phyloP scores from a whole-genome alignment of 129 eudicot species.

The Artemisia tridentata region DNA sequence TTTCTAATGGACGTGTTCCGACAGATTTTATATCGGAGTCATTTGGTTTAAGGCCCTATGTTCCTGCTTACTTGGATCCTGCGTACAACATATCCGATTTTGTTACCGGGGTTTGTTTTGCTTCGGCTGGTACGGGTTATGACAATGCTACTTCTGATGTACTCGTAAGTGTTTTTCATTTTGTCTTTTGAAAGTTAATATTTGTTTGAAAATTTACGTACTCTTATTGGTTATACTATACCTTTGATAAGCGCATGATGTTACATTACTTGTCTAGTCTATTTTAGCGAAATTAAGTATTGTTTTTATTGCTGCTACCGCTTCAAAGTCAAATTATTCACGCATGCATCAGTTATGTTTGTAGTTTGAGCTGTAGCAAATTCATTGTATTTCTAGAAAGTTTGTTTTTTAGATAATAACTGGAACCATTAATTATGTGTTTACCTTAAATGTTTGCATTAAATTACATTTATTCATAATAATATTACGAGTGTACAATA shows the following conservation, averaged over 20 bases:
- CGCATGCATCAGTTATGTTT: no score
- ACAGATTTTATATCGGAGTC: constrained; percentile 73
- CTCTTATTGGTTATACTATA: no score
- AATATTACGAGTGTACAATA: not conserved
- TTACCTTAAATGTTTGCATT: not conserved
- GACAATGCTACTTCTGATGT: constrained; percentile 74
- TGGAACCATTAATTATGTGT: no score
- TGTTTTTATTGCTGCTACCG: no score
- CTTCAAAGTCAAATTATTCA: no score
- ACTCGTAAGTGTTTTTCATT: constrained; percentile 47
- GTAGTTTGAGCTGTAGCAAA: no score
- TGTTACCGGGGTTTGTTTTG: constrained; percentile 68
- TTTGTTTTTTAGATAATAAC: no score
- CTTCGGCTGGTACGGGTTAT: constrained; percentile 88
- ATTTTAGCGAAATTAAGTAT: no score
- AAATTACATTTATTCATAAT: constrained; percentile 10
- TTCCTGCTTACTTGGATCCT: constrained; percentile 81
- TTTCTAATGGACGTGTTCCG: constrained; percentile 72
- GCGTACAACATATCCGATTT: constrained; percentile 60
- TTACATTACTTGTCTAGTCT: no score
- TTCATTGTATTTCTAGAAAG: no score
- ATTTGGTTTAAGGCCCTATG: constrained; percentile 53
- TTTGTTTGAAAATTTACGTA: no score
- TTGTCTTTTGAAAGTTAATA: not conserved
- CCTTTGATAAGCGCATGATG: no score